Conservation (phyloP, 2,329 filamentous ascomycete species). For the Colletotrichum scovillei region DNA sequence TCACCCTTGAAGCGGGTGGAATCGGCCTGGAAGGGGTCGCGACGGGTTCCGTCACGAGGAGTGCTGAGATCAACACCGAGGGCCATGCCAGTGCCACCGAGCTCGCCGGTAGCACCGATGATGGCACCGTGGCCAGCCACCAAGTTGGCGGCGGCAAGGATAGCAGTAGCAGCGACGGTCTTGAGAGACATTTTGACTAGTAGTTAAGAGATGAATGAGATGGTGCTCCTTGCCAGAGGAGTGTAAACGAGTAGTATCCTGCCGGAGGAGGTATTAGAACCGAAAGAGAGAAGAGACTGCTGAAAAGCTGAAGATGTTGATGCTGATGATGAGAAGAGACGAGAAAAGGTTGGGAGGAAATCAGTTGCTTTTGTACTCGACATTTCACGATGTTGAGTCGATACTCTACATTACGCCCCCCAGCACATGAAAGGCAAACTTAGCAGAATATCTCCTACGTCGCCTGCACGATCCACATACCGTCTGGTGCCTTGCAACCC, state of each 20-base stretch:
- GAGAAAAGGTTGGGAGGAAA: constrained; percentile 1
- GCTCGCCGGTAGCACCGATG: constrained; percentile 65
- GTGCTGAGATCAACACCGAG: constrained; percentile 63
- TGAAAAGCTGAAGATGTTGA: constrained; percentile 22
- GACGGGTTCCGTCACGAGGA: constrained; percentile 70
- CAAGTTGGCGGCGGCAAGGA: constrained; percentile 65
- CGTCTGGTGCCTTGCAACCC: constrained; percentile 6
- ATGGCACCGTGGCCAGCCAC: constrained; percentile 72
- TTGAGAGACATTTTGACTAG: constrained; percentile 47
- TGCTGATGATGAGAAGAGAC: constrained; percentile 23
- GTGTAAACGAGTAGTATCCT: constrained; percentile 29
- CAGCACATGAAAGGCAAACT: background rate
- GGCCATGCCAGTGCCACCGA: constrained; percentile 66
- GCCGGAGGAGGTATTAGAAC: constrained; percentile 29
- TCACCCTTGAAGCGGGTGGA: constrained; percentile 70
- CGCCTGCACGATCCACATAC: constrained; percentile 3
- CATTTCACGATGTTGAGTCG: background rate
- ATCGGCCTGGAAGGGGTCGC: constrained; percentile 73
- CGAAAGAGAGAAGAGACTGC: constrained; percentile 30
- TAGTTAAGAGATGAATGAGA: background rate
- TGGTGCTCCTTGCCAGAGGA: constrained; percentile 34
- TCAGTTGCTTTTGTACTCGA: constrained; percentile 27
- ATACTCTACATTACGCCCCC: no score
- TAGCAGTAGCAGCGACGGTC: constrained; percentile 52
- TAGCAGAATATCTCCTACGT: background rate